Conservation (phyloP, 2,329 filamentous ascomycete species). For the Trichoderma sp. region DNA sequence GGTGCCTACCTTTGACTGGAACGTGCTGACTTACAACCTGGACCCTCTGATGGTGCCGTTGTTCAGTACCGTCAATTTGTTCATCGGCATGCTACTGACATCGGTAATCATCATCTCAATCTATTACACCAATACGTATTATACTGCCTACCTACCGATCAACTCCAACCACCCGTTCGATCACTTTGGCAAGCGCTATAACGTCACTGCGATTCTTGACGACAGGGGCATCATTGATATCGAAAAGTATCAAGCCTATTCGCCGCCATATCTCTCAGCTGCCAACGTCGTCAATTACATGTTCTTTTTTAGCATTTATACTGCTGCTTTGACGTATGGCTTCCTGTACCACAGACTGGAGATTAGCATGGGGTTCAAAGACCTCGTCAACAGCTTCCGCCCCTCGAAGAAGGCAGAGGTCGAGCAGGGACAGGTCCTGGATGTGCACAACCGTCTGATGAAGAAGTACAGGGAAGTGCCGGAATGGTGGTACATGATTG, state of each 20-base stretch:
- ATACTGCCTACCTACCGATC: conserved; percentile 51
- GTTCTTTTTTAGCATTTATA: conserved; percentile 27
- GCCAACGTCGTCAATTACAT: conserved; percentile 46
- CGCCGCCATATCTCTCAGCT: conserved; percentile 49
- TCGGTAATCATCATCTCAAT: conserved; percentile 46
- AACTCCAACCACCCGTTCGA: conserved; percentile 48
- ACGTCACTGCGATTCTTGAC: conserved; percentile 33
- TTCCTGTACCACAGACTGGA: conserved; percentile 24
- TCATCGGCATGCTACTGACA: conserved; percentile 41
- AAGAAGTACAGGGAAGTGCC: conserved; percentile 48
- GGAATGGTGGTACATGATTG: conserved; percentile 51
- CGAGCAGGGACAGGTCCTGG: conserved; percentile 30
- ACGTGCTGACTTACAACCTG: conserved; percentile 44
- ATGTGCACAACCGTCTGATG: conserved; percentile 48
- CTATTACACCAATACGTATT: conserved; percentile 49
- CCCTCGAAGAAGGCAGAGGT: conserved; percentile 17
- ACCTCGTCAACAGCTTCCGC: conserved; percentile 26
- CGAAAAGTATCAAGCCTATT: conserved; percentile 47
- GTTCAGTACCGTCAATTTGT: conserved; percentile 46
- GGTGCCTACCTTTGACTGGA: conserved; percentile 47
- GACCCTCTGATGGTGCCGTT: conserved; percentile 43
- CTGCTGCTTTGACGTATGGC: conserved; percentile 18
- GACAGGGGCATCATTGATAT: conserved; percentile 44
- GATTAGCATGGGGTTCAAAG: conserved; percentile 22
- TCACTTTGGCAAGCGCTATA: conserved; percentile 46